Percentiles rank a stretch among this genome's conserved stretches.
Conservation (phyloP, 495 filamentous ascomycete species). For the Talaromyces borbonicus region DNA sequence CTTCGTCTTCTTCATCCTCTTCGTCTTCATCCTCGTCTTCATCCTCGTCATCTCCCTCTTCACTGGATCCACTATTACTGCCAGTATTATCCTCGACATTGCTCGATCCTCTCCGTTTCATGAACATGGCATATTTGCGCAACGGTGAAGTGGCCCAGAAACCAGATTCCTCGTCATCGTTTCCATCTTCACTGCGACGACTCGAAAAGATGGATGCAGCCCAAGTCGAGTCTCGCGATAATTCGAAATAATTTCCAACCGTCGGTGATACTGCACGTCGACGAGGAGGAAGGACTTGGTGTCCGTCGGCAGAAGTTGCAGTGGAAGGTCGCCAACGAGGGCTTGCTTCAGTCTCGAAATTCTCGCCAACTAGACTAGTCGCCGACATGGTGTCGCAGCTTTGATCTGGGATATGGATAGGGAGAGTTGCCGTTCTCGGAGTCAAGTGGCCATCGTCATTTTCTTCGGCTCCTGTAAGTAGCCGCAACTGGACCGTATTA, state of each 20-base stretch:
- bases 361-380: constrained; percentile 13
- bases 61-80: constrained; percentile 22
- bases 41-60: constrained; percentile 40
- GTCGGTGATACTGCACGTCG: constrained; percentile 29
- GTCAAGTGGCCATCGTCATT: constrained; percentile 9
- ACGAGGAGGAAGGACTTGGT: constrained; percentile 25
- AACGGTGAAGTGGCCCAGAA: constrained; percentile 52
- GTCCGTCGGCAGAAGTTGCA: constrained; percentile 16
- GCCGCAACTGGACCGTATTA: constrained; percentile 67
- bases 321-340: constrained; percentile 19
- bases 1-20: constrained; percentile 40
- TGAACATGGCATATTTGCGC: constrained; percentile 31
- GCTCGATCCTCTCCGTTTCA: constrained; percentile 18
- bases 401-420: constrained; percentile 16
- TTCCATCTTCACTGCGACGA: constrained; percentile 33
- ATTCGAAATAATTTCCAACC: constrained; percentile 37
- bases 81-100: constrained; percentile 21
- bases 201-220: constrained; percentile 27
- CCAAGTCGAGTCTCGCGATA: constrained; percentile 26
- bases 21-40: constrained; percentile 37
- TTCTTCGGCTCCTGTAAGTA: constrained; percentile 37
- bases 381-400: constrained; percentile 24
- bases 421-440: constrained; percentile 16
- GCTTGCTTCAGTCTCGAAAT: constrained; percentile 13
- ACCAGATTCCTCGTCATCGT: constrained; percentile 49